phyloP scores from a whole-genome alignment of 306 rosid species.

The Gleditsia sinensis region DNA sequence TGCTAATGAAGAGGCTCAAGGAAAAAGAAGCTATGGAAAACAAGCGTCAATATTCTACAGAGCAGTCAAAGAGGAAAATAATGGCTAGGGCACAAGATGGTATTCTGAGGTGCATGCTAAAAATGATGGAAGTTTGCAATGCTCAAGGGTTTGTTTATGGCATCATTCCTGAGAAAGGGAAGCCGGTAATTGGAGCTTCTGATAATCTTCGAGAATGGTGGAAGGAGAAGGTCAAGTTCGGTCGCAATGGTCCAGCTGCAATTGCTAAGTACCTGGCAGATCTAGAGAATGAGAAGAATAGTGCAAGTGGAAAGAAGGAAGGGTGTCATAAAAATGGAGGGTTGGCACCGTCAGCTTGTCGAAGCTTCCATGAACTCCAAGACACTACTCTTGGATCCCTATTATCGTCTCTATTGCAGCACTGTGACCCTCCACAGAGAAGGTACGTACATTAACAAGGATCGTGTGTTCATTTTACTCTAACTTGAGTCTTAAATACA shows the following conservation, averaged over 20 bases:
- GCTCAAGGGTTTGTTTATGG: conserved; percentile 76
- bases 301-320: conserved; percentile 15
- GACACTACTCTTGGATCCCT: conserved; percentile 69
- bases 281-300: conserved; percentile 30
- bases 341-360: conserved; percentile 33
- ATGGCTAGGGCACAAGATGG: conserved; percentile 58
- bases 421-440: conserved; percentile 63
- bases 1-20: not conserved
- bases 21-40: not conserved
- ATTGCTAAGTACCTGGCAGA: conserved; percentile 50
- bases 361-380: conserved; percentile 56
- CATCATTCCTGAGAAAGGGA: conserved; percentile 63
- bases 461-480: too few species aligned
- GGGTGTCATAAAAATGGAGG: not conserved
- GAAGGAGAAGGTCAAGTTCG: conserved; percentile 69
- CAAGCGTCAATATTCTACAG: not conserved
- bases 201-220: conserved; percentile 69
- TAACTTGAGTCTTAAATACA: too few species aligned
- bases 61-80: conserved; percentile 41
- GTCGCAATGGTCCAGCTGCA: conserved; percentile 66
- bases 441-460: too few species aligned
- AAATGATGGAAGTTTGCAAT: conserved; percentile 62
- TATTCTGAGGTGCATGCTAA: conserved; percentile 56
- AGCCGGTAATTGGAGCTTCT: conserved; percentile 61
- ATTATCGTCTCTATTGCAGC: conserved; percentile 61